Percentiles rank a stretch among this genome's conserved stretches.
Conservation (phyloP, 2,329 filamentous ascomycete species). For the Claviceps arundinis region DNA sequence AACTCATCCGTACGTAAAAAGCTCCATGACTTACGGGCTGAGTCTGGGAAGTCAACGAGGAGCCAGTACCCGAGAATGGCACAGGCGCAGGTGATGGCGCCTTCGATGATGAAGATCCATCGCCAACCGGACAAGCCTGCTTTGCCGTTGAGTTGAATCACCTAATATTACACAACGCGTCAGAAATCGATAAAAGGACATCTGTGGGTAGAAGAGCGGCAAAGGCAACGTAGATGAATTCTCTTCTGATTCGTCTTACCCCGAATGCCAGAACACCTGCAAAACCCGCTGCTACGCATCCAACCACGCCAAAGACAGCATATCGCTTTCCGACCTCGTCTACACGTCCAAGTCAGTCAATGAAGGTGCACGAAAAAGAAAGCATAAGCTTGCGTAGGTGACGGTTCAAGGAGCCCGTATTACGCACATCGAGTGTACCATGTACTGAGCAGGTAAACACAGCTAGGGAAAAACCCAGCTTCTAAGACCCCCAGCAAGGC, state of each 20-base stretch:
- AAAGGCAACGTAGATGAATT: no score
- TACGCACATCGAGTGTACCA: constrained; percentile 55
- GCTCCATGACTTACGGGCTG: constrained; percentile 32
- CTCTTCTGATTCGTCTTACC: constrained; percentile 16
- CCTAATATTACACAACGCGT: constrained; percentile 12
- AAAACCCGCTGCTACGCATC: constrained; percentile 52
- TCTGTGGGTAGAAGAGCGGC: no score
- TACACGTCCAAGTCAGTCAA: constrained; percentile 7
- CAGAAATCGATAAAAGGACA: background rate
- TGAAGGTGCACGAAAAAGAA: constrained; percentile 40
- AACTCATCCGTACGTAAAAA: constrained; percentile 41
- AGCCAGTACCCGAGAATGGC: constrained; percentile 40
- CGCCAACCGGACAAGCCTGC: constrained; percentile 45
- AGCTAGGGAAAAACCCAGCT: constrained; percentile 59
- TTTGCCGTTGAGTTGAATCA: constrained; percentile 50
- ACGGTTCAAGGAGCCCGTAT: no score
- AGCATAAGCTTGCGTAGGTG: background rate
- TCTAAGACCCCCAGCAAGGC: constrained; percentile 51
- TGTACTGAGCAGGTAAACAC: constrained; percentile 56
- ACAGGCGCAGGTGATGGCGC: constrained; percentile 39
- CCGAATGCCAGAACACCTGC: constrained; percentile 59
- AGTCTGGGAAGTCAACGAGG: constrained; percentile 52
- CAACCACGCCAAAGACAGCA: constrained; percentile 55
- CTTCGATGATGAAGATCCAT: constrained; percentile 51
- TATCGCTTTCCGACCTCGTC: constrained; percentile 60